Conservation (phyloP, 352 stramenopile species). For the Pythium biforme region DNA sequence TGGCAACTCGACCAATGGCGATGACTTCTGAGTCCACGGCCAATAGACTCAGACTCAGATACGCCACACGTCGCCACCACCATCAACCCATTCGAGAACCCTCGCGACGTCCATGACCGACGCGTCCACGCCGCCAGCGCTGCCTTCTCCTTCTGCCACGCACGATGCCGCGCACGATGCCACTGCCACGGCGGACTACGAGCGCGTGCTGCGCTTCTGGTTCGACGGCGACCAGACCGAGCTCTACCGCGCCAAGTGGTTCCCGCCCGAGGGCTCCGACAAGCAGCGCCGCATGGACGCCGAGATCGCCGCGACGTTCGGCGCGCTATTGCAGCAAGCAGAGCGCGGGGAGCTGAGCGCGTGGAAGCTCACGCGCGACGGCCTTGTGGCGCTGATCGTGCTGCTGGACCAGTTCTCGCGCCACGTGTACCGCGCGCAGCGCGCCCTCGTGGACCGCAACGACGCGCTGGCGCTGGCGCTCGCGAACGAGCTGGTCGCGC, state of each 20-base stretch:
- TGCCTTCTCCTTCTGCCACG: neutral
- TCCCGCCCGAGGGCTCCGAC: slow-evolving; percentile 49
- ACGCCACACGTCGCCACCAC: neutral
- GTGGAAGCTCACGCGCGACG: slow-evolving; percentile 41
- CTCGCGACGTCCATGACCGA: neutral
- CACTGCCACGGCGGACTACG: neutral
- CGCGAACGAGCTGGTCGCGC: slow-evolving; percentile 45
- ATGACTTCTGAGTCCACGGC: too few relatives aligned
- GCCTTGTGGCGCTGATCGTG: slow-evolving; percentile 77
- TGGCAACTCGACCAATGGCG: too few relatives aligned
- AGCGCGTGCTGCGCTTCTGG: slow-evolving; percentile 56
- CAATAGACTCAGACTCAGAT: slow-evolving; percentile 4
- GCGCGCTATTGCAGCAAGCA: slow-evolving; percentile 36
- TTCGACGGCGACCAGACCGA: slow-evolving; percentile 53
- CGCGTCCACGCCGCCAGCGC: neutral
- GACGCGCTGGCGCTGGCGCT: slow-evolving; percentile 47
- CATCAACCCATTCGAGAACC: neutral
- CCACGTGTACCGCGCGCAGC: slow-evolving; percentile 61
- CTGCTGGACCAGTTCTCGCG: slow-evolving; percentile 88
- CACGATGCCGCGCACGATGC: neutral
- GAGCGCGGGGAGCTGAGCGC: slow-evolving; percentile 44
- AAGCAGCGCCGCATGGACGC: slow-evolving; percentile 43
- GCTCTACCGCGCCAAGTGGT: slow-evolving; percentile 63
- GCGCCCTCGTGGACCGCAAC: slow-evolving; percentile 35
- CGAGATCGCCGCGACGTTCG: slow-evolving; percentile 42